Base-by-base conservation (phyloP, 106 monocot genomes). In the Gastrodia elata region DNA sequence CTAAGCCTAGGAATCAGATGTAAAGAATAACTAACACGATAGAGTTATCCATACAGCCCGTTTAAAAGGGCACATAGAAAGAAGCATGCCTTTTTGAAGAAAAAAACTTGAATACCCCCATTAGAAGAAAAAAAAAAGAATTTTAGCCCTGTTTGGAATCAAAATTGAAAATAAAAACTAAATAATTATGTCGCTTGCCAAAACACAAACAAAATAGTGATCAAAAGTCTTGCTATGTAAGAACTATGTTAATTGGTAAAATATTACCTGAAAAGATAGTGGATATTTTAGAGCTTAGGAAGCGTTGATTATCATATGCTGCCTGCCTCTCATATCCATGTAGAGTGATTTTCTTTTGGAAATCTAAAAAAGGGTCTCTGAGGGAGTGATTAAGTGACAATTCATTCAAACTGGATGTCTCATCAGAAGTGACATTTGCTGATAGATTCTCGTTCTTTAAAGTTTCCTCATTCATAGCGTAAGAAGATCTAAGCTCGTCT, bases 281-380 rank as follows among this genome's bases (percentile, higher is more conserved):
- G 34, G 82, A 70, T 43, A 80, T 34, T 8, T 82, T 78, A 22
- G 64, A 9, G 73, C 46, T 36, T 9, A 44, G 44, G 59, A 68
- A 55, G 35, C 38, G 26, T 56, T 71, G 34, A 42, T 75, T 64
- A 43, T n/a, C 11, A 70, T 37, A 13, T 20, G 18, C 24, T 8
- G 52, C 28, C 39, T 68, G 44, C 38, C 27, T 76, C 13, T 48
- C 72, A 77, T 79, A 67, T 72, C 82, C 74, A 65, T 80, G 18
- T 33, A 87, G 81, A 68, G 87, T 84, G 36, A 92, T 85, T 74
- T 95, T 95, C 82, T 92, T 95, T 71, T 95, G 95, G 55, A 92
- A 95, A 80, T 95, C 85, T 28, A 89, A 41, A 52, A 33, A 41
- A 3, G 71, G 15, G 64, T 84, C 86, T 33, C 59, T 71, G 26